phyloP scores from a whole-genome alignment of 2,329 filamentous ascomycete species.

The Epichloe aotearoae region DNA sequence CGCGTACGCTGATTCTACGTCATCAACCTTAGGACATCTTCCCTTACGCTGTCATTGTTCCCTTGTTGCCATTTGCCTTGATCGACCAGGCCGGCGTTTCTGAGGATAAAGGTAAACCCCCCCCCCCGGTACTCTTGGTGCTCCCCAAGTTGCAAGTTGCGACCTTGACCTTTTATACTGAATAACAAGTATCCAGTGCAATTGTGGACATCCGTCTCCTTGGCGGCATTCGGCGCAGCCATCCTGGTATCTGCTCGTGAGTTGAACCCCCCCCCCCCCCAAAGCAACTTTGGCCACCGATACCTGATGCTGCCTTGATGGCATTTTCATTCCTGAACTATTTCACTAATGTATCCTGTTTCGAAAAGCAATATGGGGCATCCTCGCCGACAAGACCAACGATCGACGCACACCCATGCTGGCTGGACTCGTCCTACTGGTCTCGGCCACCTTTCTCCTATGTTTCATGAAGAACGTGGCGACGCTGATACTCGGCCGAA shows the following conservation, averaged over 20 bases:
- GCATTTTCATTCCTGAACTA: not conserved
- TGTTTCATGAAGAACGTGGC: slow-evolving; percentile 18
- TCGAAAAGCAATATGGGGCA: slow-evolving; percentile 20
- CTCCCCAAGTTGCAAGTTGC: not conserved
- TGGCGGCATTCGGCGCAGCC: slow-evolving; percentile 20
- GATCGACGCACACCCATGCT: slow-evolving; percentile 22
- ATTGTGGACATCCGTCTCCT: slow-evolving; percentile 23
- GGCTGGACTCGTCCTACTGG: slow-evolving; percentile 17
- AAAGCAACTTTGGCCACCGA: not conserved
- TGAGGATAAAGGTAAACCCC: slow-evolving; percentile 8
- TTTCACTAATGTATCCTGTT: not conserved
- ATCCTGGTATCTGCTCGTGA: slow-evolving; percentile 19
- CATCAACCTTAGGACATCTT: slow-evolving; percentile 19
- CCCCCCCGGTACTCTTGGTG: no score
- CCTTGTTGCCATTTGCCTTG: slow-evolving; percentile 20
- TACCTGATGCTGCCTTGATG: not conserved
- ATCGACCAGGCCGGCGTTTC: slow-evolving; percentile 14
- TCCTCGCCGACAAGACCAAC: slow-evolving; percentile 21
- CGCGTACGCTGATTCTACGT: not conserved
- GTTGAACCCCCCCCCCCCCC: not conserved
- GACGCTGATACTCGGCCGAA: slow-evolving; percentile 20
- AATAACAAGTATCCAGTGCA: slow-evolving; percentile 12
- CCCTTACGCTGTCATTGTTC: slow-evolving; percentile 21
- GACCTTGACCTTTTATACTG: not conserved
- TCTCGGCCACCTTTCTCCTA: slow-evolving; percentile 18